phyloP scores from a whole-genome alignment of 2,329 filamentous ascomycete species.

The Claviceps lovelessii region DNA sequence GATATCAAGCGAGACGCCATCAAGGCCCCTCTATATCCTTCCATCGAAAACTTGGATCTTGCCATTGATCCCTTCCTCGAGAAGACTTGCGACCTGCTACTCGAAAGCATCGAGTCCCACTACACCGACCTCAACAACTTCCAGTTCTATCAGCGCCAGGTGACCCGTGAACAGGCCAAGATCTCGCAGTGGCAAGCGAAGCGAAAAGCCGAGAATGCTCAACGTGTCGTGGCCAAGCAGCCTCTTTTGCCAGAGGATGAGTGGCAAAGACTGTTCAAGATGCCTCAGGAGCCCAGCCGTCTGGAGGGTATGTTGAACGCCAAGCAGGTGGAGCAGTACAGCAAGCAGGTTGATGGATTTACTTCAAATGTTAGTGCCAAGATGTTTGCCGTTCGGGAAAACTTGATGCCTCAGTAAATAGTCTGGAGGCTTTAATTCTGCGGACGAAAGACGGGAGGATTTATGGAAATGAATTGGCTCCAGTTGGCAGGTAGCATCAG shows the following conservation, averaged over 20 bases:
- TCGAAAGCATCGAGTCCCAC: slow-evolving; percentile 94
- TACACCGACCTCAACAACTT: slow-evolving; percentile 99
- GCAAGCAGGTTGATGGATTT: slow-evolving; percentile 91
- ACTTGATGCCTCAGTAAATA: slow-evolving; percentile 42
- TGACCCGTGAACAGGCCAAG: slow-evolving; percentile 89
- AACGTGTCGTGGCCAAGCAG: slow-evolving; percentile 75
- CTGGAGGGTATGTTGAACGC: slow-evolving; percentile 90
- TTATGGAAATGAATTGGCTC: slow-evolving; percentile 14
- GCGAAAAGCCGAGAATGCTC: slow-evolving; percentile 89
- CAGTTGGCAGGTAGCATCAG: slow-evolving; percentile 25
- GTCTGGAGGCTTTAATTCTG: neutral
- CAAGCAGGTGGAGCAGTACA: slow-evolving; percentile 94
- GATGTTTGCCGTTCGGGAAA: slow-evolving; percentile 89
- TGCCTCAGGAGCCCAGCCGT: slow-evolving; percentile 84
- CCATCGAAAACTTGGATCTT: slow-evolving; percentile 78
- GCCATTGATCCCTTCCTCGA: slow-evolving; percentile 95
- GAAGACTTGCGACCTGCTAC: slow-evolving; percentile 91
- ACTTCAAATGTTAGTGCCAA: slow-evolving; percentile 83
- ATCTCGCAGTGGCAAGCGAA: slow-evolving; percentile 94
- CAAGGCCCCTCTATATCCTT: slow-evolving; percentile 61
- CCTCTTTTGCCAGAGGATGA: slow-evolving; percentile 83
- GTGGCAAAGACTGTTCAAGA: slow-evolving; percentile 96
- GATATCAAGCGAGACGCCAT: slow-evolving; percentile 56
- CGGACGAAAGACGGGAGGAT: slow-evolving; percentile 5
- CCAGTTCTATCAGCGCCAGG: slow-evolving; percentile 86